Evolutionary conservation across 352 stramenopile genomes (phyloP).

Genomic region (Globisporangium ultimum): DNA sequence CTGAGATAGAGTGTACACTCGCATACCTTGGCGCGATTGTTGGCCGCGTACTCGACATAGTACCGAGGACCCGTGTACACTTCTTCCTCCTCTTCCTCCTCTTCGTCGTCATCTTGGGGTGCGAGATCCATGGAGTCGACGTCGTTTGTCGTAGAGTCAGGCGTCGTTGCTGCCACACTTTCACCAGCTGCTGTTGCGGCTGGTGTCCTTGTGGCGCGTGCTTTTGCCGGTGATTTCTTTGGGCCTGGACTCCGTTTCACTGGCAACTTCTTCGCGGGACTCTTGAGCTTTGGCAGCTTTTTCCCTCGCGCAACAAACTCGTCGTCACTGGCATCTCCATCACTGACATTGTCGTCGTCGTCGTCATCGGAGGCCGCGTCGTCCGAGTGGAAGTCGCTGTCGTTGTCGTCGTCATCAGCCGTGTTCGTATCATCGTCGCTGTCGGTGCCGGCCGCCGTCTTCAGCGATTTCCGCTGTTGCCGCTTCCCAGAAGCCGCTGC

Average conservation of each 20-base stretch:
- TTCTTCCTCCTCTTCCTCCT: slow-evolving; percentile 31
- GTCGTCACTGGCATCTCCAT: slow-evolving; percentile 20
- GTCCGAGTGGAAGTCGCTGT: slow-evolving; percentile 38
- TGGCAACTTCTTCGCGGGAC: slow-evolving; percentile 7
- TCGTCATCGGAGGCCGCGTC: slow-evolving; percentile 17
- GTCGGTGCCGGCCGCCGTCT: slow-evolving; percentile 1
- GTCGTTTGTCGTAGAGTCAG: slow-evolving; percentile 14
- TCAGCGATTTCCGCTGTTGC: slow-evolving; percentile 3
- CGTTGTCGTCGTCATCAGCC: slow-evolving; percentile 31
- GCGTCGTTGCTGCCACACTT: not conserved
- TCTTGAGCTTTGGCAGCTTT: slow-evolving; percentile 20
- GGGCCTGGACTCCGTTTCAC: not conserved
- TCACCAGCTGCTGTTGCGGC: not conserved
- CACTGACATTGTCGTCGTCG: slow-evolving; percentile 21
- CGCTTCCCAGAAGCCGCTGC: slow-evolving; percentile 16
- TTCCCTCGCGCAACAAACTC: slow-evolving; percentile 20
- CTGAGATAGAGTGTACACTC: not conserved
- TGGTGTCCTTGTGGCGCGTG: not conserved
- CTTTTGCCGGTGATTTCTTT: not conserved
- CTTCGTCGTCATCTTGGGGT: slow-evolving; percentile 23
- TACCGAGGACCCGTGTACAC: slow-evolving; percentile 53
- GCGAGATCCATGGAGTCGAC: slow-evolving; percentile 38
- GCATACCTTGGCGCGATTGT: slow-evolving; percentile 52
- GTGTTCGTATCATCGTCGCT: slow-evolving; percentile 24
- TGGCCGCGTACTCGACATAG: slow-evolving; percentile 65